Evolutionary conservation across 176 grass and related monocot species (phyloP).

Genomic region (Saccharum officinarum): DNA sequence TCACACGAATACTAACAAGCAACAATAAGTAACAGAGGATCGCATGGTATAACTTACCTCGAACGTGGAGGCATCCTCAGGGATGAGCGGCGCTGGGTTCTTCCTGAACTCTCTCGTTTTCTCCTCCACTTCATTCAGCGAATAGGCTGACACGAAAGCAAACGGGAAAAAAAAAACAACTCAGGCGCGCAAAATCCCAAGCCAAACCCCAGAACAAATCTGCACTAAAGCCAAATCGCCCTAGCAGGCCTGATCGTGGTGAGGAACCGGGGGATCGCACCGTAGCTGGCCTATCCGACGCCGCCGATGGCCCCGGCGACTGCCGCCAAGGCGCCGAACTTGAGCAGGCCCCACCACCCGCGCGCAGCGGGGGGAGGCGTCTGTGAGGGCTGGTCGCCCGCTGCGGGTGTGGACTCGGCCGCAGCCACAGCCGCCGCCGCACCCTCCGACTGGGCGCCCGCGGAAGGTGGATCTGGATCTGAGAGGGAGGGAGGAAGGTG

Average conservation of each 20-base stretch:
- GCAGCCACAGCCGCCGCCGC: not conserved
- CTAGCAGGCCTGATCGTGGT: not conserved
- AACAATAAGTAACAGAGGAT: not conserved
- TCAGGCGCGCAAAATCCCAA: not conserved
- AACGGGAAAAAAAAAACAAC: slow-evolving; percentile 7
- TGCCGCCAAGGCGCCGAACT: slow-evolving; percentile 57
- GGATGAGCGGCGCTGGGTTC: not conserved
- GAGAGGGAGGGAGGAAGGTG: too few relatives aligned
- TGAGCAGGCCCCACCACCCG: slow-evolving; percentile 56
- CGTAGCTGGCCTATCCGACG: slow-evolving; percentile 58
- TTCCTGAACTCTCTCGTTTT: slow-evolving; percentile 61
- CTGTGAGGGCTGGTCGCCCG: slow-evolving; percentile 5
- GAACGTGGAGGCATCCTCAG: slow-evolving; percentile 38
- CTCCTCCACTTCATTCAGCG: slow-evolving; percentile 51
- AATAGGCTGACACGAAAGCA: slow-evolving; percentile 52
- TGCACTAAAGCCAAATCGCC: not conserved
- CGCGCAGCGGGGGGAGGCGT: slow-evolving; percentile 13
- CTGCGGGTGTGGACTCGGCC: not conserved
- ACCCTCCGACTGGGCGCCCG: not conserved
- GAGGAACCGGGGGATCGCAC: slow-evolving; percentile 35
- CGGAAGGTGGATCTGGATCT: too few relatives aligned
- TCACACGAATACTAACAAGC: not conserved
- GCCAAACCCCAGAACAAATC: slow-evolving; percentile 3
- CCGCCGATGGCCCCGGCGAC: slow-evolving; percentile 53
- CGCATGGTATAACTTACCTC: slow-evolving; percentile 41